phyloP scores from a whole-genome alignment of 176 grass and related monocot species.

The Phoenix dactylifera region DNA sequence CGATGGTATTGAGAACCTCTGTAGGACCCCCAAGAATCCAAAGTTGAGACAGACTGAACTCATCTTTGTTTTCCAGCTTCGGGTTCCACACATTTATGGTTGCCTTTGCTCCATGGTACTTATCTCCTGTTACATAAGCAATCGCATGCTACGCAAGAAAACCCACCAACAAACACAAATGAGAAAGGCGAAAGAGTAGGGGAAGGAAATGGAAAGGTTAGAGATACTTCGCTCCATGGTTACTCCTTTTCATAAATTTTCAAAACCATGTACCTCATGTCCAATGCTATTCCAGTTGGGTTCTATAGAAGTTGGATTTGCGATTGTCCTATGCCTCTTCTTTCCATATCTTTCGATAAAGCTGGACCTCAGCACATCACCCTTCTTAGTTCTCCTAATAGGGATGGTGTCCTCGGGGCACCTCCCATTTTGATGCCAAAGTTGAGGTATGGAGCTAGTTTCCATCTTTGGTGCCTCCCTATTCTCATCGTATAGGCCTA shows the following conservation, averaged over 20 bases:
- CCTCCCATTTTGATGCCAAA: too few relatives aligned
- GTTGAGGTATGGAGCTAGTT: too few relatives aligned
- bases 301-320: neutral
- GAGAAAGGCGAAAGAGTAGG: neutral
- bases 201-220: neutral
- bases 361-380: too few relatives aligned
- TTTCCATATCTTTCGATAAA: slow-evolving; percentile 8
- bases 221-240: too few relatives aligned
- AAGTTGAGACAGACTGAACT: slow-evolving; percentile 12
- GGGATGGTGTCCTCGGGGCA: too few relatives aligned
- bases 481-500: too few relatives aligned
- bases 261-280: slow-evolving; percentile 2
- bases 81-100: slow-evolving; percentile 14
- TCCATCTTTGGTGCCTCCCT: too few relatives aligned
- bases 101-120: slow-evolving; percentile 9
- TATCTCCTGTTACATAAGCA: slow-evolving; percentile 3
- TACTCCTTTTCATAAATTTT: too few relatives aligned
- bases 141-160: slow-evolving; percentile 5
- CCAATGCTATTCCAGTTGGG: neutral
- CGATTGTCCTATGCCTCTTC: slow-evolving; percentile 1
- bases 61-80: neutral
- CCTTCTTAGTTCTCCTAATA: too few relatives aligned
- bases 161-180: neutral
- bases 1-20: slow-evolving; percentile 2
- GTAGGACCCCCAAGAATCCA: slow-evolving; percentile 5